phyloP scores from a whole-genome alignment of 2,329 filamentous ascomycete species.

The Fusarium nurragi region DNA sequence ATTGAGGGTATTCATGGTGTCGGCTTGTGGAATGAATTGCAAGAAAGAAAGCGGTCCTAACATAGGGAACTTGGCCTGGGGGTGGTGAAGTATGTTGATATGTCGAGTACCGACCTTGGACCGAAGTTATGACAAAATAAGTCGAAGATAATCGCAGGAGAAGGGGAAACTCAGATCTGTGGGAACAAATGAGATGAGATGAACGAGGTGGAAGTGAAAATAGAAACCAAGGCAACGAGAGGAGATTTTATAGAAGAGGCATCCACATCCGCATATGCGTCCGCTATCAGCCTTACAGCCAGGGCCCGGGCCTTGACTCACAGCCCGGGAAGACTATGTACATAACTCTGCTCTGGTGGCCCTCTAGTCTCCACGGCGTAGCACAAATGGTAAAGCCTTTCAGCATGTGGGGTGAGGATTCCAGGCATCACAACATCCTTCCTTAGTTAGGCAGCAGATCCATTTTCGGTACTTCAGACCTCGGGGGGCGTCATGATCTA shows the following conservation, averaged over 20 bases:
- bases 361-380: neutral
- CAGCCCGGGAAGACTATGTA: slow-evolving; percentile 18
- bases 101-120: neutral
- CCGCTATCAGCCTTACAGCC: slow-evolving; percentile 22
- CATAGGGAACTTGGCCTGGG: slow-evolving; percentile 6
- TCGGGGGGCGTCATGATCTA: neutral
- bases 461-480: neutral
- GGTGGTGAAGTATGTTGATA: neutral
- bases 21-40: slow-evolving; percentile 7
- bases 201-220: neutral
- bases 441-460: slow-evolving; percentile 25
- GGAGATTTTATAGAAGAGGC: slow-evolving; percentile 31
- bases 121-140: neutral
- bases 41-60: slow-evolving; percentile 10
- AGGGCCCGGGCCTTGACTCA: slow-evolving; percentile 19
- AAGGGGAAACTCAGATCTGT: slow-evolving; percentile 1
- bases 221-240: neutral
- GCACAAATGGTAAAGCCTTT: slow-evolving; percentile 9
- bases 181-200: slow-evolving; percentile 6
- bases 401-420: slow-evolving; percentile 14
- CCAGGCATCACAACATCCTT: slow-evolving; percentile 22
- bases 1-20: slow-evolving; percentile 42
- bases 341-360: neutral
- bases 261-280: neutral
- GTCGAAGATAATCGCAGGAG: neutral